Base-by-base conservation (phyloP, 208 protist species). In the Acanthamoeba rhysodes region DNA sequence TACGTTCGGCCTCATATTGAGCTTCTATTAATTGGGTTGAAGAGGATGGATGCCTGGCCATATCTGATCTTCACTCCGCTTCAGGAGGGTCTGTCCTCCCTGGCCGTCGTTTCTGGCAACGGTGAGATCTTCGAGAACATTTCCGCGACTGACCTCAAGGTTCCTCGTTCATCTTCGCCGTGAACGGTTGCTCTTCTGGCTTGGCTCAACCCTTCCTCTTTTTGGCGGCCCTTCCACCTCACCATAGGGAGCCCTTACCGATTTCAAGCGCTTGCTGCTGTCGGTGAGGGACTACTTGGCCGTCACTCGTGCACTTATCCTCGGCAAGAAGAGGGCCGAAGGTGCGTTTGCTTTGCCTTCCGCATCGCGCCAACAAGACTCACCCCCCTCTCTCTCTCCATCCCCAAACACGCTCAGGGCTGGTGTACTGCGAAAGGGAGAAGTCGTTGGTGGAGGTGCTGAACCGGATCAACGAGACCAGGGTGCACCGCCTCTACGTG, bases 81-180 rank as follows among this genome's bases (percentile, higher is more conserved):
- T 68, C 78, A 87, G 78, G 45, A 59, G 48, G 5, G 78, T 48
- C 22, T 87, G 22, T 87, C 78, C 22, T 87, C 78, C 4, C 78
- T 87, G 45, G 48, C 45, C 10, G 78, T 87, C 6, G 27, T 59
- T 8, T 87, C 78, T 5, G 24, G 24, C 27, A 37, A n/a, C 22
- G 78, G 78, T 16, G 50, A 50, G 27, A 14, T 87, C 34, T 59
- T 50, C 45, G 78, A 87, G 78, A 87, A 87, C 78, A 87, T 87
- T 16, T 87, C 78, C 45, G 78, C 78, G 20, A 59, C 78, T 16
- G 78, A 87, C 78, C 78, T 87, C 78, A 87, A 87, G 78, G 78
- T 87, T 34, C 27, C 20, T 32, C 9, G 8, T 80, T 50, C 29
- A 9, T 24, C 57, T 9, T 87, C 32, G 12, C 76, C 12, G 22